Base-by-base conservation (phyloP, 768 basidiomycete species). In the Hypsizygus marmoreus region DNA sequence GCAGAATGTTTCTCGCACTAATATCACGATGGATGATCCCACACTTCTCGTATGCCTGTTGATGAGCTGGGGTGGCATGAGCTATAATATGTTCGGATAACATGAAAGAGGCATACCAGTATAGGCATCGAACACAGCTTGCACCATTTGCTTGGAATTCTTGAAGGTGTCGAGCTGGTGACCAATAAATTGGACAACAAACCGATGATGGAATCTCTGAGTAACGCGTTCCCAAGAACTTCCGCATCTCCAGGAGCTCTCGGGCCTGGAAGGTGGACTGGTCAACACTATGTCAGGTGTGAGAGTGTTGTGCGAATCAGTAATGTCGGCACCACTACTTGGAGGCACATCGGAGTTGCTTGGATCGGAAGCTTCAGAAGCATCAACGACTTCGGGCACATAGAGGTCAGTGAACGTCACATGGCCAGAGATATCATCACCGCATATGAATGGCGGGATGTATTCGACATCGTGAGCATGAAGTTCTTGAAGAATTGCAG, bases 371-470 rank as follows among this genome's bases (percentile, higher is more conserved):
- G 6, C n/a, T 20, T 20, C 40, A 9, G 22, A 6, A 34, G 13
- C 23, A n/a, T 19, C 9, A 13, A 30, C 22, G 1, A 20, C 13
- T 1, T n/a, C n/a, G n/a, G 40, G 28, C n/a, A 28, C 29, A n/a
- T 40, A 46, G 1, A 42, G 41, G 6, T 58, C 36, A 1, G 58
- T 58, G 12, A 14, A 6, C 1, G 63, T 63, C 3, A 14, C 25
- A 9, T 59, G 56, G 8, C 12, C 47, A 30, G 10, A 7, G 17
- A 71, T 29, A 42, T 73, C 68, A 19, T 57, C 62, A 2, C 64
- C 69, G 23, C 55, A 59, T 7, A 62, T 26, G 14, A 66, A 40
- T 14, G 28, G 34, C 0, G 68, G 63, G 20, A 71, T 48, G 20
- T 62, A 25, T 13, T 40, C 25, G 17, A 67, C 55, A 2, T 40